These are phyloP conservation scores for Dryas alaskensis DNA, from an alignment of 306 rosid species.

Conservation along the genomic window DNA sequence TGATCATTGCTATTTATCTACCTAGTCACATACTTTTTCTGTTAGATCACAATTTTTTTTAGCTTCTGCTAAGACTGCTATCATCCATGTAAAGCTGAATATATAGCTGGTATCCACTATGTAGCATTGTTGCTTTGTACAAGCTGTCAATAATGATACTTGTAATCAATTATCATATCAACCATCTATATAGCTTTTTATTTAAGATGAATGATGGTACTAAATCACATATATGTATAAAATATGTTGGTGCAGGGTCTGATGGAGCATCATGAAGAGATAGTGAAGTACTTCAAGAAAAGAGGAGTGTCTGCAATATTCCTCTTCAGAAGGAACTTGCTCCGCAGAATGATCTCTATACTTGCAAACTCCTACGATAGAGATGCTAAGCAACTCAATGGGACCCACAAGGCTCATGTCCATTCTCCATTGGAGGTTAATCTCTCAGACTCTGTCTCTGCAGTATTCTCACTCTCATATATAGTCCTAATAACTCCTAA, in stretches of 20 bases:
- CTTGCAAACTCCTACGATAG: conserved; percentile 58
- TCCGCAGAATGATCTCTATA: conserved; percentile 62
- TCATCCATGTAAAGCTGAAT: background rate
- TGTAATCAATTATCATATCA: no score
- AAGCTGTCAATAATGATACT: no score
- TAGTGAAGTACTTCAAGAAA: conserved; percentile 48
- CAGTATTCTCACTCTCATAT: no score
- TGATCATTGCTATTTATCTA: background rate
- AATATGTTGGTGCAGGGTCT: conserved; percentile 34
- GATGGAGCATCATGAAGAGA: conserved; percentile 47
- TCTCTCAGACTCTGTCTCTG: background rate
- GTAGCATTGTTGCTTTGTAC: no score
- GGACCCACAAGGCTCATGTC: conserved; percentile 70
- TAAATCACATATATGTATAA: no score
- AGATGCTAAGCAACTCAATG: conserved; percentile 54
- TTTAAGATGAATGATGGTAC: no score
- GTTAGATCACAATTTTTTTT: no score
- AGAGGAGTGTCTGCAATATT: conserved; percentile 50
- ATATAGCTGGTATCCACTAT: no score
- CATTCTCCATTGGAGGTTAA: conserved; percentile 50
- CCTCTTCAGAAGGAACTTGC: conserved; percentile 62
- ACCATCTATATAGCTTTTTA: no score
- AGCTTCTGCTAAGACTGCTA: no score
- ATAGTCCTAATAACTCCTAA: no score
- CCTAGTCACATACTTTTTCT: no score